These are phyloP conservation scores for Limonium bicolor DNA, from an alignment of 148 eudicot genomes.

Conservation along the genomic window DNA sequence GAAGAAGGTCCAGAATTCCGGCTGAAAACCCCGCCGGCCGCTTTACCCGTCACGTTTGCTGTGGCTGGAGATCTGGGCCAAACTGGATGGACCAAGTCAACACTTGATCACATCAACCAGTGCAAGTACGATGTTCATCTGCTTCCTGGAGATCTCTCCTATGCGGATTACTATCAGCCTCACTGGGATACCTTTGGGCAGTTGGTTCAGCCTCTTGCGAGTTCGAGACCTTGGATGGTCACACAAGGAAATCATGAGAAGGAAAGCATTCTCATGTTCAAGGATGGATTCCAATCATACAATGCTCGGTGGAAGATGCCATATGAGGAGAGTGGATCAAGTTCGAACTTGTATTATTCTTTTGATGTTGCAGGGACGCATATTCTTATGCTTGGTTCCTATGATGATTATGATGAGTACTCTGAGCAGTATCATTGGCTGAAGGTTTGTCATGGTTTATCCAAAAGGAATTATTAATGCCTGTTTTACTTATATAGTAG, in stretches of 20 bases:
- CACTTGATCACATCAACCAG: conserved; percentile 64
- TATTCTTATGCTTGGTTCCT: conserved; percentile 88
- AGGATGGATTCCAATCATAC: conserved; percentile 57
- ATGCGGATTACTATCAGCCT: conserved; percentile 71
- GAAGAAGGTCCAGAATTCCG: conserved; percentile 67
- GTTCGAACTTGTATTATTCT: conserved; percentile 86
- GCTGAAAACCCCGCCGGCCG: conserved; percentile 77
- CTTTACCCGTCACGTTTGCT: conserved; percentile 72
- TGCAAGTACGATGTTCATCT: conserved; percentile 75
- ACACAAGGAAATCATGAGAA: conserved; percentile 93
- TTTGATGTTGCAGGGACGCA: conserved; percentile 88
- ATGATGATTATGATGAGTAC: conserved; percentile 59
- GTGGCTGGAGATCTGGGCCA: conserved; percentile 96
- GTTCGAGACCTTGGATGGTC: conserved; percentile 97
- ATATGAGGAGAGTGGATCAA: conserved; percentile 78
- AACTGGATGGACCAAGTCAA: conserved; percentile 89
- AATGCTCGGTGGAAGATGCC: conserved; percentile 99
- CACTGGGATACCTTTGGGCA: conserved; percentile 90
- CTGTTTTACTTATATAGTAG: no score
- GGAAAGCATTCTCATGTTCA: conserved; percentile 46
- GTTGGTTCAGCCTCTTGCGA: conserved; percentile 86
- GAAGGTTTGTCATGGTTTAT: conserved; percentile 34
- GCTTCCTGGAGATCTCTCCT: conserved; percentile 91
- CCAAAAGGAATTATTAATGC: no score
- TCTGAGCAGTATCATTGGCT: conserved; percentile 88